Conservation (phyloP, 2,329 filamentous ascomycete species). For the Colletotrichum cereale region DNA sequence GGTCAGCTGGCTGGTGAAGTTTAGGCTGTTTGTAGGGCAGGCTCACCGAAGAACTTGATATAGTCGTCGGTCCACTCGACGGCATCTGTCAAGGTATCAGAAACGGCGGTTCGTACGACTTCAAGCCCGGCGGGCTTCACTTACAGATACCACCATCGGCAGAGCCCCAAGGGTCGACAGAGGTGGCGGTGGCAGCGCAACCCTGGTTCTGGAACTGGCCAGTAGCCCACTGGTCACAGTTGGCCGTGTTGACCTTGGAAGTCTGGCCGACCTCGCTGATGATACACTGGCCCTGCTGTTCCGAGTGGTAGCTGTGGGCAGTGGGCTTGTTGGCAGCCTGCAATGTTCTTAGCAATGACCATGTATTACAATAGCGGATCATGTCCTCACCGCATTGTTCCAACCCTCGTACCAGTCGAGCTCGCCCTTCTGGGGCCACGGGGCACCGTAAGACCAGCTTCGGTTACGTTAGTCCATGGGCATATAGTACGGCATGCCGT, state of each 20-base stretch:
- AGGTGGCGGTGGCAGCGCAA: conserved; percentile 55
- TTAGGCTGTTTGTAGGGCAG: no score
- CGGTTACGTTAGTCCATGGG: conserved; percentile 9
- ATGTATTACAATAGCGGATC: conserved; percentile 3
- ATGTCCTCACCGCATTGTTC: conserved; percentile 59
- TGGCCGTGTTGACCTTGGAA: conserved; percentile 48
- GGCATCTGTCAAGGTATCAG: conserved; percentile 54
- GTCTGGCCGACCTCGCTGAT: conserved; percentile 49
- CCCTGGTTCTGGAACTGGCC: conserved; percentile 55
- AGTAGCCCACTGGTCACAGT: conserved; percentile 55
- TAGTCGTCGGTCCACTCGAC: conserved; percentile 56
- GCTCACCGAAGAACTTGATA: conserved; percentile 54
- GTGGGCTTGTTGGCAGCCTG: conserved; percentile 64
- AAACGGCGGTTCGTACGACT: background rate
- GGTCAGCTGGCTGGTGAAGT: background rate
- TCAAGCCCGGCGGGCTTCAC: conserved; percentile 32
- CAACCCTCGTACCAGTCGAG: conserved; percentile 78
- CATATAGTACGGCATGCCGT: no score
- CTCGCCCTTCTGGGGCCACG: conserved; percentile 74
- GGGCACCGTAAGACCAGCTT: conserved; percentile 62
- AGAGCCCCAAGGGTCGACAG: conserved; percentile 53
- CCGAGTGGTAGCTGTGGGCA: conserved; percentile 63
- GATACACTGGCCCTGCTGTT: conserved; percentile 51
- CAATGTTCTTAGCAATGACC: conserved; percentile 59
- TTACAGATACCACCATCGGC: conserved; percentile 55